These are phyloP conservation scores for Populus deltoides DNA, from an alignment of 345 rosid genomes.

Conservation along the genomic window DNA sequence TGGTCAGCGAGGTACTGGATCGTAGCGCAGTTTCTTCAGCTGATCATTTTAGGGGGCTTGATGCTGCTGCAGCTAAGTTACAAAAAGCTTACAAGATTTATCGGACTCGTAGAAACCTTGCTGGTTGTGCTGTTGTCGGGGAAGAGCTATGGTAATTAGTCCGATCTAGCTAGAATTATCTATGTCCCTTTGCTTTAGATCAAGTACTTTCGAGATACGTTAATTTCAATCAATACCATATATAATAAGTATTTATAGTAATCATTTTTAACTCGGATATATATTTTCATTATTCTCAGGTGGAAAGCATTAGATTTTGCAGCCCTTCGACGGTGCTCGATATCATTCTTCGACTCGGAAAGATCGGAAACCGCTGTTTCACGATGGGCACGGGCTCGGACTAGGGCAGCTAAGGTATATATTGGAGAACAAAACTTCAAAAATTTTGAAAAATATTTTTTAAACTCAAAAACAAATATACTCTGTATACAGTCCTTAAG, in stretches of 20 bases:
- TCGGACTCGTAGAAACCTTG: conserved; percentile 32
- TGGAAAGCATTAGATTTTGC: conserved; percentile 32
- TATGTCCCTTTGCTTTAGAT: too few relatives aligned
- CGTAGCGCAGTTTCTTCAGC: too few relatives aligned
- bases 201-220: too few relatives aligned
- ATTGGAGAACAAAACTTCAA: too few relatives aligned
- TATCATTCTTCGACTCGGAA: conserved; percentile 32
- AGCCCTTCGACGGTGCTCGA: conserved; percentile 31
- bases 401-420: conserved; percentile 41
- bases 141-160: conserved; percentile 31
- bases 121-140: conserved; percentile 29
- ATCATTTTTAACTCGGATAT: too few relatives aligned
- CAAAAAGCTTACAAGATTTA: conserved; percentile 35
- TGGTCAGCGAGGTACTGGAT: background rate
- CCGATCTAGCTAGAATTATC: too few relatives aligned
- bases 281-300: conserved; percentile 17
- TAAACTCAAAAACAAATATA: too few relatives aligned
- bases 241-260: too few relatives aligned
- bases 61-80: conserved; percentile 20
- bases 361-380: conserved; percentile 40
- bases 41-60: background rate
- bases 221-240: too few relatives aligned
- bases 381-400: conserved; percentile 45
- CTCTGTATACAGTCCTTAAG: too few relatives aligned
- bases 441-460: too few relatives aligned